phyloP scores from a whole-genome alignment of 805 yeast species.

The Pichia thaimueangensis region DNA sequence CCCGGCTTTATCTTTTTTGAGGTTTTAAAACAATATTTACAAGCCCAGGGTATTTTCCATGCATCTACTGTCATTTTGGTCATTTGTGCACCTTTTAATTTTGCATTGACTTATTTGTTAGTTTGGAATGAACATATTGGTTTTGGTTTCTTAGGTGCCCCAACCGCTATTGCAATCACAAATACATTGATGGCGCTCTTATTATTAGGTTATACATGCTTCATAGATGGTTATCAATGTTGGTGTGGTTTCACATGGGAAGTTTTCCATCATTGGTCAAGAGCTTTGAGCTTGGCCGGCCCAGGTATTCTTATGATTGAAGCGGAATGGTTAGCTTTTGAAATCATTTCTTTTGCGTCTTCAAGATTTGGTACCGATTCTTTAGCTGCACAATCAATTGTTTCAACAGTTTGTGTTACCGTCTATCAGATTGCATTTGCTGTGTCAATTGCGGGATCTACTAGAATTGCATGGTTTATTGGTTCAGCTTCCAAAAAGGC shows the following conservation, averaged over 20 bases:
- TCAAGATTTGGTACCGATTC: conserved; percentile 48
- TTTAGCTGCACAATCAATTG: conserved; percentile 48
- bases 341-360: conserved; percentile 47
- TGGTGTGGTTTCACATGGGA: conserved; percentile 45
- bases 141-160: conserved; percentile 53
- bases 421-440: conserved; percentile 55
- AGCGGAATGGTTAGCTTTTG: conserved; percentile 56
- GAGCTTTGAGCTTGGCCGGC: conserved; percentile 38
- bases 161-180: conserved; percentile 51
- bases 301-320: conserved; percentile 55
- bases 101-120: conserved; percentile 39
- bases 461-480: conserved; percentile 50
- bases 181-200: conserved; percentile 51
- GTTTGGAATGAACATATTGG: conserved; percentile 41
- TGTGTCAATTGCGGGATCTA: conserved; percentile 51
- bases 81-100: conserved; percentile 49
- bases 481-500: conserved; percentile 33
- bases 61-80: conserved; percentile 48
- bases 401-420: conserved; percentile 39
- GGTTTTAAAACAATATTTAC: conserved; percentile 49
- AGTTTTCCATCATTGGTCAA: conserved; percentile 42
- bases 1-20: conserved; percentile 54
- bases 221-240: conserved; percentile 41
- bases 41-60: conserved; percentile 54
- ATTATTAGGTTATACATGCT: conserved; percentile 34